These are phyloP conservation scores for Saccharomyces hybrid DNA, from an alignment of 1,139 yeast species.

Conservation along the genomic window DNA sequence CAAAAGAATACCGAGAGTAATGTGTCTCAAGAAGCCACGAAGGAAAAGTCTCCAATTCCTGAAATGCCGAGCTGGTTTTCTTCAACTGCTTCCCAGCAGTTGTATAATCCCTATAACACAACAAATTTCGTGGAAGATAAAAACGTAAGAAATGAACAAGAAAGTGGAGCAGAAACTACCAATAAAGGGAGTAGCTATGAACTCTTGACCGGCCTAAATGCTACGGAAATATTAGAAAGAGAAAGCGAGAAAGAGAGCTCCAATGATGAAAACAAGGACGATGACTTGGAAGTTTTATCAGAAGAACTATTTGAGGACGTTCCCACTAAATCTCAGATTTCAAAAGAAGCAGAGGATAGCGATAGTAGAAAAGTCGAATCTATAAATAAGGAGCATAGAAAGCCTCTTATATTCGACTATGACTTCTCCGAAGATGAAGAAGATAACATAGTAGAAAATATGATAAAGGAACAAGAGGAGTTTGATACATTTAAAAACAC, in stretches of 20 bases:
- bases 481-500: conserved; percentile 55
- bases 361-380: not conserved
- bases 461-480: conserved; percentile 63
- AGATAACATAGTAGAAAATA: conserved; percentile 50
- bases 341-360: not conserved
- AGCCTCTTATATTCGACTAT: conserved; percentile 40
- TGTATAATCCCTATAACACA: conserved; percentile 13
- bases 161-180: not conserved
- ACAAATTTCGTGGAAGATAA: conserved; percentile 17
- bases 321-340: not conserved
- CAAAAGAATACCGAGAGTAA: not conserved
- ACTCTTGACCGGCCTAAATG: not conserved
- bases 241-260: not conserved
- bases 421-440: conserved; percentile 77
- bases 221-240: not conserved
- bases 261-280: conserved; percentile 4
- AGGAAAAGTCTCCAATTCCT: conserved; percentile 2
- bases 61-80: conserved; percentile 19
- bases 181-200: not conserved
- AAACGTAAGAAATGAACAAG: conserved; percentile 6
- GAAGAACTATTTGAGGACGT: conserved; percentile 2
- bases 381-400: conserved; percentile 1
- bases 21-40: not conserved
- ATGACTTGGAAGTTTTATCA: conserved; percentile 7
- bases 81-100: conserved; percentile 2